Percentiles rank a stretch among this genome's conserved stretches.
Evolutionary conservation across 1,284 basidiomycete species (phyloP).

Genomic region (Microbotryomycetes sp.): DNA sequence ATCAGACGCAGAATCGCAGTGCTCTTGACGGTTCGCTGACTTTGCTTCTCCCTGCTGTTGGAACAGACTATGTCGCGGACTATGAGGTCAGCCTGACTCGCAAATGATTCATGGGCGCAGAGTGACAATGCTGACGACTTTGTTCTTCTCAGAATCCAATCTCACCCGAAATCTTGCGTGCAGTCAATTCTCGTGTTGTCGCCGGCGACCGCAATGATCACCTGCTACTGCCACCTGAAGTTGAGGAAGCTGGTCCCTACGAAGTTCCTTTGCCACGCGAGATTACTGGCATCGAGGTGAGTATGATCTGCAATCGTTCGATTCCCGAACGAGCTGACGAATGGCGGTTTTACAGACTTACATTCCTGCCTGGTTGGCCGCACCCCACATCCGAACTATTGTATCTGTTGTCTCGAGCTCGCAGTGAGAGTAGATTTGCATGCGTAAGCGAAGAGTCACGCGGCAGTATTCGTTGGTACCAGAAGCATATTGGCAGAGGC

Average conservation of each 20-base stretch:
- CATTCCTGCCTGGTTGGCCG: slow-evolving; percentile 58
- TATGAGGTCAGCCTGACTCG: slow-evolving; percentile 61
- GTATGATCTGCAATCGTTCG: not conserved
- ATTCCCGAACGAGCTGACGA: no score
- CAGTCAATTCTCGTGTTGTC: slow-evolving; percentile 89
- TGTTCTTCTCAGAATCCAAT: slow-evolving; percentile 68
- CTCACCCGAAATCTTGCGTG: slow-evolving; percentile 87
- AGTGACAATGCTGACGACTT: not conserved
- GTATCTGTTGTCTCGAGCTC: slow-evolving; percentile 19
- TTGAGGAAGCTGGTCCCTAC: slow-evolving; percentile 89
- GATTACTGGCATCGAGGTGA: slow-evolving; percentile 66
- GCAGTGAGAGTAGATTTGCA: not conserved
- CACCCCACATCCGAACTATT: slow-evolving; percentile 69
- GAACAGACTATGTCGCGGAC: slow-evolving; percentile 97
- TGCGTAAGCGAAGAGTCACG: not conserved
- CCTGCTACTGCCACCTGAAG: slow-evolving; percentile 83
- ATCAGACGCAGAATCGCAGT: not conserved
- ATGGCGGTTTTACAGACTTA: not conserved
- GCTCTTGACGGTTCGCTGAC: not conserved
- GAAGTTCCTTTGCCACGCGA: slow-evolving; percentile 79
- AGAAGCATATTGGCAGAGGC: no score
- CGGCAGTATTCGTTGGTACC: no score
- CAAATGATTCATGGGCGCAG: not conserved
- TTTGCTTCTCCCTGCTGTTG: slow-evolving; percentile 59
- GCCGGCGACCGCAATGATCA: slow-evolving; percentile 94